A percentile compares a stretch with the other conserved stretches of the same genome.
Evolutionary conservation across 176 grass and related monocot genomes (phyloP).

Genomic region (Zizania latifolia): DNA sequence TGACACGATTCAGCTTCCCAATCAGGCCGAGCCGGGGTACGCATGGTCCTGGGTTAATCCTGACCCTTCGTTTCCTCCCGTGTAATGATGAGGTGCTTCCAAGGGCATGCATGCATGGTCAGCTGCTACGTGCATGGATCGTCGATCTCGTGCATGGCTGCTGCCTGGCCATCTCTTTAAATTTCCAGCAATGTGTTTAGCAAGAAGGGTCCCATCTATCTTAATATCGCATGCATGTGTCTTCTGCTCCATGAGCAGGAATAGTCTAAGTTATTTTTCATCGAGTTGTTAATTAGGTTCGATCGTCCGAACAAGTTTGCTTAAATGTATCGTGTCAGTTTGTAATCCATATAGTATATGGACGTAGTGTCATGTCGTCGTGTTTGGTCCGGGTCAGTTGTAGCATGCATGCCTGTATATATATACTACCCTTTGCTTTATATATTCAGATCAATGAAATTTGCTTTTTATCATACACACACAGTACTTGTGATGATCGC

Average conservation of each 20-base stretch:
- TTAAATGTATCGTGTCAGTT: neutral
- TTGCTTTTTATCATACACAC: neutral
- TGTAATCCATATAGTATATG: neutral
- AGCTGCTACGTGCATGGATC: neutral
- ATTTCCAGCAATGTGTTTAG: neutral
- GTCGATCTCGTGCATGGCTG: neutral
- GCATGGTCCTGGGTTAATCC: neutral
- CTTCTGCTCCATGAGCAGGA: neutral
- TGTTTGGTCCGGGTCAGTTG: neutral
- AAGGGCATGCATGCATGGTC: neutral
- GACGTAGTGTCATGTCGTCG: neutral
- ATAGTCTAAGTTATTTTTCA: neutral
- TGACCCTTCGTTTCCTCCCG: neutral
- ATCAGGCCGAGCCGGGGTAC: neutral
- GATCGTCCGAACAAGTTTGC: neutral
- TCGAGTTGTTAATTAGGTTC: neutral
- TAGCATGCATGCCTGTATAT: neutral
- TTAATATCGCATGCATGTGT: neutral
- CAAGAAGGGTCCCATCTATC: neutral
- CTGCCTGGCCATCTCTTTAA: neutral
- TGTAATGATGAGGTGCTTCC: neutral
- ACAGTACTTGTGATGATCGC: neutral
- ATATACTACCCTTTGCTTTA: neutral
- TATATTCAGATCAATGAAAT: neutral
- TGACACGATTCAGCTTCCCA: neutral